Percentiles rank a stretch among this genome's conserved stretches.
These are phyloP conservation scores for Coprinellus aureogranulatus DNA, from an alignment of 768 basidiomycete genomes.

Conservation along the genomic window DNA sequence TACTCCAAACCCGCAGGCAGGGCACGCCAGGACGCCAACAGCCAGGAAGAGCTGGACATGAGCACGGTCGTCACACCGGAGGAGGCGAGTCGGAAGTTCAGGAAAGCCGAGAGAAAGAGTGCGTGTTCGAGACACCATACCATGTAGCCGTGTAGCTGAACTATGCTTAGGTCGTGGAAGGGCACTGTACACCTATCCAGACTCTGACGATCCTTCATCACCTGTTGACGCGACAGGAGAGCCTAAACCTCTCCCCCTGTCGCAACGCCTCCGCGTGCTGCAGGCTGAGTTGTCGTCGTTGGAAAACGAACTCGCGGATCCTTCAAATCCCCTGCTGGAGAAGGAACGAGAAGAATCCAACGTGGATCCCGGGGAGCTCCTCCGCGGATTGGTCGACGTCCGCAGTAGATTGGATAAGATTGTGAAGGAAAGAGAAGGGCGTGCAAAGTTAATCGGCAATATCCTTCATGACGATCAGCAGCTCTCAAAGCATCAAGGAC, in stretches of 20 bases:
- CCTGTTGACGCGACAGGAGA: conserved; percentile 29
- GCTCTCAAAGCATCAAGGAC: conserved; percentile 13
- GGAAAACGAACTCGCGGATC: conserved; percentile 80
- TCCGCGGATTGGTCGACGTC: conserved; percentile 75
- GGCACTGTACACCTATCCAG: conserved; percentile 66
- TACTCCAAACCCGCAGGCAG: conserved; percentile 37
- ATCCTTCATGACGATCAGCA: conserved; percentile 41
- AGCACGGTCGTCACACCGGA: conserved; percentile 61
- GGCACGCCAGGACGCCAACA: conserved; percentile 37
- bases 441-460: conserved; percentile 60
- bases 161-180: conserved; percentile 43
- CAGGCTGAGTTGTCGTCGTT: conserved; percentile 78
- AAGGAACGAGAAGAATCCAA: conserved; percentile 59
- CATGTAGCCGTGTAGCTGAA: neutral
- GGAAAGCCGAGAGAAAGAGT: conserved; percentile 61
- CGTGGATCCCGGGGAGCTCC: conserved; percentile 71
- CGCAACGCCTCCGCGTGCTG: conserved; percentile 60
- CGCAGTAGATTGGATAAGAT: conserved; percentile 67
- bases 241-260: conserved; percentile 44
- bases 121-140: neutral
- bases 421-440: conserved; percentile 60
- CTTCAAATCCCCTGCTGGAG: conserved; percentile 65
- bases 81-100: conserved; percentile 69
- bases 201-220: conserved; percentile 54
- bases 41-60: conserved; percentile 67